Evolutionary conservation across 148 eudicot species (phyloP).

Genomic region (Silene uniflora): DNA sequence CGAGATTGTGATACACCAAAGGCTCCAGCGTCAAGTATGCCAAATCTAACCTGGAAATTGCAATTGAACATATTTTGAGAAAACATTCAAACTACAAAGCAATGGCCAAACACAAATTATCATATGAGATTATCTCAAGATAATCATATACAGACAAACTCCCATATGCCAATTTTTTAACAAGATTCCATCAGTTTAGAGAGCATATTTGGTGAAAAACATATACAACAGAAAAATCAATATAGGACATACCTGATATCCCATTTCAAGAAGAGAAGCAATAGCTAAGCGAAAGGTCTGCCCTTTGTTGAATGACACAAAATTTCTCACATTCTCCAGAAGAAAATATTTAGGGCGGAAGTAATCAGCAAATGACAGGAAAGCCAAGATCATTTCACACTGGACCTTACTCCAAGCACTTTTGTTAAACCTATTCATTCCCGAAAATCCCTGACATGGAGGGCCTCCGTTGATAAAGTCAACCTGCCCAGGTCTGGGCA

Average conservation of each 20-base stretch:
- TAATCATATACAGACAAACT: no score
- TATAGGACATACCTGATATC: conserved; percentile 57
- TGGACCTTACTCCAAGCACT: conserved; percentile 90
- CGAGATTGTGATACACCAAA: conserved; percentile 94
- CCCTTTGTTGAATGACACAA: conserved; percentile 84
- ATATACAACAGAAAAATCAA: background rate
- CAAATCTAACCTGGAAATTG: conserved; percentile 75
- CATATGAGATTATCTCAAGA: no score
- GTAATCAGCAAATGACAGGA: conserved; percentile 75
- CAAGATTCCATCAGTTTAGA: background rate
- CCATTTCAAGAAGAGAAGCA: conserved; percentile 87
- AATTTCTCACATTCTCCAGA: conserved; percentile 78
- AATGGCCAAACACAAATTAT: no score
- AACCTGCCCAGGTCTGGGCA: conserved; percentile 87
- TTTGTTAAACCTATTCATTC: conserved; percentile 81
- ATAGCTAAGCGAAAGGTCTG: conserved; percentile 74
- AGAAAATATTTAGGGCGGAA: conserved; percentile 75
- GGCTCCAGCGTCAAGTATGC: conserved; percentile 95
- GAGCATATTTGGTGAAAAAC: background rate
- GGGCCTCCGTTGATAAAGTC: conserved; percentile 99
- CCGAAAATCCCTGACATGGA: conserved; percentile 97
- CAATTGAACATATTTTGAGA: conserved; percentile 10
- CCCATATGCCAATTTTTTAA: background rate
- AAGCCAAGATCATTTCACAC: conserved; percentile 84
- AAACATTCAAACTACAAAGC: background rate